These are phyloP conservation scores for Solanum lignicaule DNA, from an alignment of 257 asterid genomes.

Conservation along the genomic window DNA sequence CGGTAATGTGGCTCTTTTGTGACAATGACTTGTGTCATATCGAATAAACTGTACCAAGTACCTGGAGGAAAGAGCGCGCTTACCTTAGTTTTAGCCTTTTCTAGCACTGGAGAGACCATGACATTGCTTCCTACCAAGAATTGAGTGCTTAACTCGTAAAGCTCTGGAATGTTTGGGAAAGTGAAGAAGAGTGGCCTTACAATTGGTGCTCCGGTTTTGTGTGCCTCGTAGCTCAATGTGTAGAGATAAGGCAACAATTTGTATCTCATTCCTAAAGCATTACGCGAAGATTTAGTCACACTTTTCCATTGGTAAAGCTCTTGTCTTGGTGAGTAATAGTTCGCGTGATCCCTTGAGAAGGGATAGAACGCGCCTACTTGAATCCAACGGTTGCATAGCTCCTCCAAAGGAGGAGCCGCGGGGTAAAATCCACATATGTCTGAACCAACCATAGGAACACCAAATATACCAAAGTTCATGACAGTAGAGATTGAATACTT, in stretches of 20 bases:
- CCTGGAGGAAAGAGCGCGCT: slow-evolving; percentile 64
- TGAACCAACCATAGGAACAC: slow-evolving; percentile 96
- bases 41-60: slow-evolving; percentile 72
- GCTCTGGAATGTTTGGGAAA: slow-evolving; percentile 37
- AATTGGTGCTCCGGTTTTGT: slow-evolving; percentile 68
- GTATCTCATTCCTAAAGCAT: slow-evolving; percentile 88
- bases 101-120: slow-evolving; percentile 87
- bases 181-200: slow-evolving; percentile 81
- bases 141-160: slow-evolving; percentile 72
- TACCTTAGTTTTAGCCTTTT: slow-evolving; percentile 35
- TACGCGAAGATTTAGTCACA: slow-evolving; percentile 82
- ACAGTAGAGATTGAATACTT: slow-evolving; percentile 70
- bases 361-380: slow-evolving; percentile 94
- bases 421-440: slow-evolving; percentile 97
- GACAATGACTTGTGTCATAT: slow-evolving; percentile 49
- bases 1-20: slow-evolving; percentile 25
- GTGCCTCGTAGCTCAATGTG: slow-evolving; percentile 79
- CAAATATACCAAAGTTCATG: slow-evolving; percentile 78
- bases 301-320: slow-evolving; percentile 97
- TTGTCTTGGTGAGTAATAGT: slow-evolving; percentile 78
- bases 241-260: slow-evolving; percentile 67
- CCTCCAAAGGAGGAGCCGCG: slow-evolving; percentile 50
- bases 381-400: slow-evolving; percentile 97
- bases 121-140: slow-evolving; percentile 68
- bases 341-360: slow-evolving; percentile 90